Evolutionary conservation across 1,139 yeast species (phyloP).

Genomic region (Geotrichum candidum): DNA sequence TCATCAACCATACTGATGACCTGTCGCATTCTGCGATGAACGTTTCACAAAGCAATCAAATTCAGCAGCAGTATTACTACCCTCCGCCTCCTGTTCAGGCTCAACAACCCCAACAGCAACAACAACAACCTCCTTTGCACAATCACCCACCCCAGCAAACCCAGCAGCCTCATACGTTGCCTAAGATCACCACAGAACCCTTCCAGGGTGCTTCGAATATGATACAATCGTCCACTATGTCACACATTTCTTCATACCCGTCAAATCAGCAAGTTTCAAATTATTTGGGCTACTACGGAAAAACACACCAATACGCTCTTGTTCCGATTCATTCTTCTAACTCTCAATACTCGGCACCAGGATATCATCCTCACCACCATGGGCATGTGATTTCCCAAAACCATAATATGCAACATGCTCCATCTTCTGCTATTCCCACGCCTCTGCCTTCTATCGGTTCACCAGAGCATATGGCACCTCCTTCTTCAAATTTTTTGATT

Average conservation of each 20-base stretch:
- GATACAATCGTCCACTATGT: background rate
- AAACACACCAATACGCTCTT: background rate
- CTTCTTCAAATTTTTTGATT: background rate
- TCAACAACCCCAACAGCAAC: background rate
- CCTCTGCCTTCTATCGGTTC: constrained; percentile 6
- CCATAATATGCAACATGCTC: background rate
- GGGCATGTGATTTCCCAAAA: background rate
- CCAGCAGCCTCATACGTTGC: background rate
- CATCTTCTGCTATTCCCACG: background rate
- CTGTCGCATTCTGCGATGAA: background rate
- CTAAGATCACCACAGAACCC: background rate
- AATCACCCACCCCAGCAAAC: background rate
- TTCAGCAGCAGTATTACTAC: background rate
- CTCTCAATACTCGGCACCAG: background rate
- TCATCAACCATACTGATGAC: background rate
- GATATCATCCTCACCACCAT: background rate
- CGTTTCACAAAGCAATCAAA: background rate
- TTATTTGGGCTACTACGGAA: background rate
- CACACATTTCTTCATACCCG: background rate
- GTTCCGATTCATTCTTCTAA: background rate
- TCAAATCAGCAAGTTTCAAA: background rate
- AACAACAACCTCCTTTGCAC: background rate
- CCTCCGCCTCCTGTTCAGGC: background rate
- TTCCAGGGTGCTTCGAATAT: background rate
- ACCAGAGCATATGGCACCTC: background rate